Evolutionary conservation across 208 protist genomes (phyloP).

Genomic region (Trypanosoma avium): DNA sequence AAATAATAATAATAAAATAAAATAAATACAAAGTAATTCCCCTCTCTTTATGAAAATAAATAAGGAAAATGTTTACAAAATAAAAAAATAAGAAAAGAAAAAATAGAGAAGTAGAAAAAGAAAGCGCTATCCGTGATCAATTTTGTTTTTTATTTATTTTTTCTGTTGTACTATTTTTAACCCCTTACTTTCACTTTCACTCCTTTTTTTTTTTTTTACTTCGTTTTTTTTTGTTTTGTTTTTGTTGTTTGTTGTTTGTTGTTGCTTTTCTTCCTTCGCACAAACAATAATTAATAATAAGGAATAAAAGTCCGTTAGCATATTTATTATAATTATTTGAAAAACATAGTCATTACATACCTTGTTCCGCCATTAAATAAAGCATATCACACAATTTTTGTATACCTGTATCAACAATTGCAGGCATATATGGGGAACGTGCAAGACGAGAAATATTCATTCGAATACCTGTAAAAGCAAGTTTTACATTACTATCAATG

Average conservation of each 20-base stretch:
- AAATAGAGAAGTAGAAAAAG: background rate
- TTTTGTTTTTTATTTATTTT: too few species aligned
- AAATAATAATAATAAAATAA: background rate
- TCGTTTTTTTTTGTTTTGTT: too few species aligned
- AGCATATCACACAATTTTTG: constrained; percentile 75
- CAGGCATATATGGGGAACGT: constrained; percentile 38
- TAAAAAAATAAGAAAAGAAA: constrained; percentile 20
- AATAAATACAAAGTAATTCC: background rate
- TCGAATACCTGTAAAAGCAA: constrained; percentile 63
- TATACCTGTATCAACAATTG: constrained; percentile 44
- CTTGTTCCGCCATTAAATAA: constrained; percentile 33
- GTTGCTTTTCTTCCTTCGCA: background rate
- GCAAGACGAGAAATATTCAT: constrained; percentile 53
- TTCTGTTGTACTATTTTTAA: too few species aligned
- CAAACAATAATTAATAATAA: constrained; percentile 13
- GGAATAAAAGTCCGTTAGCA: constrained; percentile 14
- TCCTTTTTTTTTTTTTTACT: too few species aligned
- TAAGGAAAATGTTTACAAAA: constrained; percentile 6
- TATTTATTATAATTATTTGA: constrained; percentile 1
- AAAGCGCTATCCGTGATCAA: too few species aligned
- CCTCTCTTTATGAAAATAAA: too few species aligned
- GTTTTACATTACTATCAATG: constrained; percentile 60
- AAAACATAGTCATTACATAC: constrained; percentile 20
- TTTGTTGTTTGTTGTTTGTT: too few species aligned
- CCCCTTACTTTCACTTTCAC: too few species aligned